A percentile compares a stretch with the other conserved stretches of the same genome.
These are phyloP conservation scores for Cenococcum geophilum DNA, from an alignment of 495 filamentous ascomycete species.

Conservation along the genomic window DNA sequence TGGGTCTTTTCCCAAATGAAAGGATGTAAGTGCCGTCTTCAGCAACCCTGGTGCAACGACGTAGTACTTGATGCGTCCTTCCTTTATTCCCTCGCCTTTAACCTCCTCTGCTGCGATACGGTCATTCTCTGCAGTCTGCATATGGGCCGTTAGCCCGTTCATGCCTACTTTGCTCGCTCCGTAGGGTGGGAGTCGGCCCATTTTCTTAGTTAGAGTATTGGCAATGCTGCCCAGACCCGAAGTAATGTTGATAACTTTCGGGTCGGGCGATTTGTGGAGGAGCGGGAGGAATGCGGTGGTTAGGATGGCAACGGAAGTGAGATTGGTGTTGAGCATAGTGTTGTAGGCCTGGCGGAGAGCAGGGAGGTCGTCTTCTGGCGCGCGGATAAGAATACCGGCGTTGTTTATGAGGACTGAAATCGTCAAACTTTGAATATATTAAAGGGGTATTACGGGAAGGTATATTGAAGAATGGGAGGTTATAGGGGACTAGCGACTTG, in stretches of 20 bases:
- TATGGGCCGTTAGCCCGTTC: conserved; percentile 13
- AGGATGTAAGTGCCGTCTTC: conserved; percentile 17
- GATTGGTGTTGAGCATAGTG: conserved; percentile 6
- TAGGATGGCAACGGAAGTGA: conserved; percentile 3
- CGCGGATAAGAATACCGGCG: conserved; percentile 12
- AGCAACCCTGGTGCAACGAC: conserved; percentile 8
- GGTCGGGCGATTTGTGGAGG: not conserved
- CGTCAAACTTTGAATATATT: not conserved
- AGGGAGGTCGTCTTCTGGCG: not conserved
- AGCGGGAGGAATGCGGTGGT: conserved; percentile 12
- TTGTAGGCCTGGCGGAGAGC: conserved; percentile 8
- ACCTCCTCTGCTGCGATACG: conserved; percentile 19
- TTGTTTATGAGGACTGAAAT: conserved; percentile 14
- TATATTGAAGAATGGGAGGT: not conserved
- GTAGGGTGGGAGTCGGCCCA: conserved; percentile 9
- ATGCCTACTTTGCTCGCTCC: conserved; percentile 9
- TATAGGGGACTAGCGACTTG: not conserved
- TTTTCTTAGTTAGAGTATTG: not conserved
- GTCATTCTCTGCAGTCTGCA: conserved; percentile 8
- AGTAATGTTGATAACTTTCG: conserved; percentile 11
- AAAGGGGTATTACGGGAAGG: not conserved
- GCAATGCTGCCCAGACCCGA: conserved; percentile 10
- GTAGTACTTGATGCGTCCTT: conserved; percentile 1
- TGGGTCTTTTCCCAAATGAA: conserved; percentile 14
- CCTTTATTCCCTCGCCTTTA: conserved; percentile 6